Evolutionary conservation across 305 asterid genomes (phyloP).

Genomic region (Fraxinus xanthoxyloides): DNA sequence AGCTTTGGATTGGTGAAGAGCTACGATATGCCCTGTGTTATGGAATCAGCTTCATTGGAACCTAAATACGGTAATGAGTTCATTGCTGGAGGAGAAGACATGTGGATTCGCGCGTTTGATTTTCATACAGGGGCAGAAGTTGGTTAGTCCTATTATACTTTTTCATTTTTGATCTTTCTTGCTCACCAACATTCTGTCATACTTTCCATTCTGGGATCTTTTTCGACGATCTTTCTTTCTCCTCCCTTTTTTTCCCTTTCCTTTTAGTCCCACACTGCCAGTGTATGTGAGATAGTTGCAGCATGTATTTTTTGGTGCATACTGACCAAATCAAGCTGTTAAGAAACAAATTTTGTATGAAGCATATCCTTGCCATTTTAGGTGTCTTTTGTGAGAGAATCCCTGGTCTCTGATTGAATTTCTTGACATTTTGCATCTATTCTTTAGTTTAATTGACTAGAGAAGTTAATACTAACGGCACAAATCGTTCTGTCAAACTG

Average conservation of each 20-base stretch:
- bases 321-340: not conserved
- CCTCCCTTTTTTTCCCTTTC: not conserved
- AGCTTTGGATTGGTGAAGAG: constrained; percentile 92
- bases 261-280: not conserved
- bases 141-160: constrained; percentile 39
- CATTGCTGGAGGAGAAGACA: constrained; percentile 94
- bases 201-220: not conserved
- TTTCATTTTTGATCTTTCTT: not conserved
- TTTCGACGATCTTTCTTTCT: not conserved
- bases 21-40: constrained; percentile 77
- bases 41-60: constrained; percentile 93
- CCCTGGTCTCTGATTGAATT: not conserved
- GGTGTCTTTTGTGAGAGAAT: not conserved
- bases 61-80: constrained; percentile 87
- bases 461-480: not conserved
- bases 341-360: not conserved
- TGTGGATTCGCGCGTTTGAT: constrained; percentile 92
- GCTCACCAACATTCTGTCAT: not conserved
- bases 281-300: not conserved
- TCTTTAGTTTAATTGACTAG: not conserved
- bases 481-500: not conserved
- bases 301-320: not conserved
- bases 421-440: not conserved
- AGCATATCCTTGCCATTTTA: not conserved
- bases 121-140: constrained; percentile 83